Base-by-base conservation (phyloP, 768 basidiomycete genomes). In the Lactifluus echinatus region DNA sequence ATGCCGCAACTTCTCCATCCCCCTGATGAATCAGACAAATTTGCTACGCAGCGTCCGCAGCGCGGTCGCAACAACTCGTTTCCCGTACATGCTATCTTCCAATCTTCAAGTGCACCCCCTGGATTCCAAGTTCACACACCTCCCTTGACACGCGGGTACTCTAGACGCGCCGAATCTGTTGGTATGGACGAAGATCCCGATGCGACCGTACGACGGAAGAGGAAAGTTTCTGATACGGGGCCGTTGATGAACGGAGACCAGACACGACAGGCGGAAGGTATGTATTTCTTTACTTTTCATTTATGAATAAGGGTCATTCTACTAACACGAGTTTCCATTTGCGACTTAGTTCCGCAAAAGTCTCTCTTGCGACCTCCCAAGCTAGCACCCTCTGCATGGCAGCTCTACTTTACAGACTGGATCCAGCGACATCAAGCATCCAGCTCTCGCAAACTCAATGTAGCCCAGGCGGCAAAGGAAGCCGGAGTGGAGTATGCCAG, bases 401-500 rank as follows among this genome's bases (percentile, higher is more conserved):
- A 96, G 71, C 79, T 96, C 43, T 96, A 92, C 72, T 95, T 96
- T 69, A 92, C 92, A 23, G 91, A 95, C 68, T 93, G 89, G 83
- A 93, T 96, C 62, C 87, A 91, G 69, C 80, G 81, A 66, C 87
- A 89, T 69, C 88, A 90, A 71, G 83, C 84, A 57, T 79, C 81
- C 23, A 86, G 83, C 57, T 82, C 79, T 40, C 79, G 89, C 65
- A 95, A 95, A 73, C 79, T 95, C 34, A 95, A 96, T 70, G 91
- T 96, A 56, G 93, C 93, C 15, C 90, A 94, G 69, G 89, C 91
- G 37, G 93, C 93, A 60, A 94, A 94, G 71, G 92, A 94, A 70
- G 93, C 93, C 34, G 93, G 91, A 29, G 82, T 85, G 68, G 89
- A 91, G 68, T 96, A 96, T 68, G 88, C 89, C 42, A 79, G 77